Percentiles rank a stretch among this genome's conserved stretches.
Conservation (phyloP, 495 filamentous ascomycete species). For the Penicillium odoratum region DNA sequence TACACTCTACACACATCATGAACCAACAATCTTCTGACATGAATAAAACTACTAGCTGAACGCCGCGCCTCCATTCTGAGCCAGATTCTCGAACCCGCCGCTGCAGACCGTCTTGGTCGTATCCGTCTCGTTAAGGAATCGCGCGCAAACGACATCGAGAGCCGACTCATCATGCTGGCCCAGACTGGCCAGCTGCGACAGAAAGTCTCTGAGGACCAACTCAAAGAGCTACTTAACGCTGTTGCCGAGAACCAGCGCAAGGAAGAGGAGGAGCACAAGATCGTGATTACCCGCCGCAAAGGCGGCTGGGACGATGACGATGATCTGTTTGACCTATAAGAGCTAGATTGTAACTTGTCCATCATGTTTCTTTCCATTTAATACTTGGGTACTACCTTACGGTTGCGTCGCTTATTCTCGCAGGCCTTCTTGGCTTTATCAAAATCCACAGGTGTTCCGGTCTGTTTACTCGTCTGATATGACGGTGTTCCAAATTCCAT, state of each 20-base stretch:
- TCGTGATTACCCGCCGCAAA: slow-evolving; percentile 81
- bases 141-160: slow-evolving; percentile 87
- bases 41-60: slow-evolving; percentile 28
- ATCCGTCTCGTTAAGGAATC: slow-evolving; percentile 95
- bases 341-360: neutral
- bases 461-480: slow-evolving; percentile 1
- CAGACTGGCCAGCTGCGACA: slow-evolving; percentile 79
- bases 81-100: slow-evolving; percentile 93
- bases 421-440: neutral
- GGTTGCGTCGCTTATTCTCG: neutral
- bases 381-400: neutral
- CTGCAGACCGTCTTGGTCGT: slow-evolving; percentile 87
- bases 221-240: slow-evolving; percentile 85
- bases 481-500: slow-evolving; percentile 1
- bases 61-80: slow-evolving; percentile 71
- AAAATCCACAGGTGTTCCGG: slow-evolving; percentile 1
- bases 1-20: neutral
- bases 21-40: slow-evolving; percentile 1
- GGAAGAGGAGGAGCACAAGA: slow-evolving; percentile 67
- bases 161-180: slow-evolving; percentile 88
- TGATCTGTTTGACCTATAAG: slow-evolving; percentile 67
- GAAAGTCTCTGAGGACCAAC: slow-evolving; percentile 88
- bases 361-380: neutral
- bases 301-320: slow-evolving; percentile 88
- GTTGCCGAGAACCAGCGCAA: slow-evolving; percentile 69